These are phyloP conservation scores for Rhizoctonia solani DNA, from an alignment of 1,284 basidiomycete genomes.

Conservation along the genomic window DNA sequence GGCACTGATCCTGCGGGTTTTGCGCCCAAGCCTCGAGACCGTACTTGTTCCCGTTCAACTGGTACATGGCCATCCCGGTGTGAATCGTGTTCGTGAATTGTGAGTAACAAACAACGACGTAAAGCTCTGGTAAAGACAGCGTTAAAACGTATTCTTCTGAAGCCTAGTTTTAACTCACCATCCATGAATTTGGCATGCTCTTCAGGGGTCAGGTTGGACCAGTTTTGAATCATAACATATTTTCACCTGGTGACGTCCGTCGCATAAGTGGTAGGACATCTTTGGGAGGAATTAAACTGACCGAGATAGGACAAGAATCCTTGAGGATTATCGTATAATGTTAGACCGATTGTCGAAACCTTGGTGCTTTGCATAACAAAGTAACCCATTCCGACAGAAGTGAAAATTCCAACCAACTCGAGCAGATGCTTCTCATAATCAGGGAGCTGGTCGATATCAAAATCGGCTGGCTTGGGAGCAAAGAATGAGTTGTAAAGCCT, in stretches of 20 bases:
- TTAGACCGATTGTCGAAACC: constrained; percentile 29
- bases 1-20: constrained; percentile 12
- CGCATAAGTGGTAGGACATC: neutral
- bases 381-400: constrained; percentile 24
- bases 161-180: neutral
- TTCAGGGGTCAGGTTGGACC: constrained; percentile 18
- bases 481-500: constrained; percentile 27
- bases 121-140: neutral
- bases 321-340: constrained; percentile 27
- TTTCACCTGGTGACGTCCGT: constrained; percentile 12
- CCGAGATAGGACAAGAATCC: constrained; percentile 30
- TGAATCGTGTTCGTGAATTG: constrained; percentile 29
- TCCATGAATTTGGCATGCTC: constrained; percentile 19
- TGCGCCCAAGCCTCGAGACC: constrained; percentile 16
- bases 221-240: constrained; percentile 34
- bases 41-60: constrained; percentile 15
- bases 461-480: constrained; percentile 13
- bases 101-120: constrained; percentile 15
- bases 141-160: neutral
- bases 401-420: constrained; percentile 6
- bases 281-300: neutral
- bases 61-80: constrained; percentile 33
- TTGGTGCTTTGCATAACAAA: constrained; percentile 22
- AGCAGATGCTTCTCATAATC: constrained; percentile 25
- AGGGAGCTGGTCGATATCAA: neutral